Evolutionary conservation across 2,329 filamentous ascomycete genomes (phyloP).

Genomic region (Aspergillus ruber): DNA sequence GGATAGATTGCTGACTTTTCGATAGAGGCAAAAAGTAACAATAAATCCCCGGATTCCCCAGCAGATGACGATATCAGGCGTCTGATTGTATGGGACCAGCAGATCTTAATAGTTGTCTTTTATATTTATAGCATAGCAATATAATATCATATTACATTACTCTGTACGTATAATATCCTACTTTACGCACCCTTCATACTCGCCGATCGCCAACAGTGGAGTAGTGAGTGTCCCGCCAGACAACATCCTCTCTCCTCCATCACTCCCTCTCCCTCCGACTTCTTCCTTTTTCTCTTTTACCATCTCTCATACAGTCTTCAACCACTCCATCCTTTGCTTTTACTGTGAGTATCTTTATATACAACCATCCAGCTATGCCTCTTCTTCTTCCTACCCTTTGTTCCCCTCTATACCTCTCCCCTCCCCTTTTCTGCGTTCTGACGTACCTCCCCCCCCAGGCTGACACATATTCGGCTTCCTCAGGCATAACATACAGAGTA

Average conservation of each 20-base stretch:
- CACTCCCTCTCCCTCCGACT: constrained; percentile 9
- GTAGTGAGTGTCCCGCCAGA: constrained; percentile 27
- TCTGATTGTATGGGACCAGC: no score
- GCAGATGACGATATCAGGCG: neutral
- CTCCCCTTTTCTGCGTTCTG: constrained; percentile 19
- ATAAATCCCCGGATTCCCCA: no score
- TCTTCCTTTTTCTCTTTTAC: constrained; percentile 1
- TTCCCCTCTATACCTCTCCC: constrained; percentile 6
- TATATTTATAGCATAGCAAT: no score
- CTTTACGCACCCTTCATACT: constrained; percentile 4
- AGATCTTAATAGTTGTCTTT: no score
- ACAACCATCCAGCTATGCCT: neutral
- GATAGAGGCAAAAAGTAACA: no score
- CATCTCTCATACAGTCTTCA: neutral
- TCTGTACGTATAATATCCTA: neutral
- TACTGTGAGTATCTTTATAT: neutral
- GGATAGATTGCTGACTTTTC: neutral
- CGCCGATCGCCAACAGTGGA: constrained; percentile 26
- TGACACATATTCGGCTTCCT: constrained; percentile 18
- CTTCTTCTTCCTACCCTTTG: constrained; percentile 4
- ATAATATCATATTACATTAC: neutral
- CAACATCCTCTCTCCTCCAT: constrained; percentile 21
- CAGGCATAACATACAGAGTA: no score
- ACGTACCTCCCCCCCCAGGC: constrained; percentile 20
- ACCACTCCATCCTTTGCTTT: neutral